A percentile compares a stretch with the other conserved stretches of the same genome.
Conservation (phyloP, 805 yeast genomes). For the Kregervanrija pseudodelftensis region DNA sequence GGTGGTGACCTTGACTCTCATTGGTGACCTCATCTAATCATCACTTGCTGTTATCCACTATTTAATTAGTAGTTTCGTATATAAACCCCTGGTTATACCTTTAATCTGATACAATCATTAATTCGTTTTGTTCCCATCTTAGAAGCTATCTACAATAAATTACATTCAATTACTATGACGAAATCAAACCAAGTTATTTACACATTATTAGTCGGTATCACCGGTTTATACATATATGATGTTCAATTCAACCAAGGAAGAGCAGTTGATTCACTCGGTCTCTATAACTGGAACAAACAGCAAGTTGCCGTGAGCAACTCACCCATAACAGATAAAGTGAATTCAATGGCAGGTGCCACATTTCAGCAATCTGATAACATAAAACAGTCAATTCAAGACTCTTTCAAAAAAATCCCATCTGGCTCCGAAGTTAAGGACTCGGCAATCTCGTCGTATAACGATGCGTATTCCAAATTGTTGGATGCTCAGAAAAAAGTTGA, state of each 20-base stretch:
- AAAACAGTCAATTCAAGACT: constrained; percentile 1
- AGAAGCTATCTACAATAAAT: not conserved
- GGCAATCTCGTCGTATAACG: constrained; percentile 16
- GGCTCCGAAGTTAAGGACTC: constrained; percentile 9
- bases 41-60: too few relatives aligned
- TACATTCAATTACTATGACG: not conserved
- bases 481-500: constrained; percentile 29
- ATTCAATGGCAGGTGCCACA: not conserved
- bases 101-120: too few relatives aligned
- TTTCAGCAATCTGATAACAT: not conserved
- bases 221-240: constrained; percentile 23
- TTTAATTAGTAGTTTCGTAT: too few relatives aligned
- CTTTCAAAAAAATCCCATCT: not conserved
- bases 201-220: constrained; percentile 18
- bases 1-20: too few relatives aligned
- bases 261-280: constrained; percentile 3
- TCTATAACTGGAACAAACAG: constrained; percentile 7
- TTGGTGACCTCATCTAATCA: too few relatives aligned
- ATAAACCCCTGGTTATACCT: too few relatives aligned
- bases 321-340: not conserved
- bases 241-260: constrained; percentile 21
- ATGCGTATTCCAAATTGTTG: constrained; percentile 20
- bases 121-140: too few relatives aligned
- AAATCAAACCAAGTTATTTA: too few relatives aligned
- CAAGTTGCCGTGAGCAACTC: constrained; percentile 2